A percentile compares a stretch with the other conserved stretches of the same genome.
phyloP scores from a whole-genome alignment of 208 protist genomes.

The Crithidia expoeki region DNA sequence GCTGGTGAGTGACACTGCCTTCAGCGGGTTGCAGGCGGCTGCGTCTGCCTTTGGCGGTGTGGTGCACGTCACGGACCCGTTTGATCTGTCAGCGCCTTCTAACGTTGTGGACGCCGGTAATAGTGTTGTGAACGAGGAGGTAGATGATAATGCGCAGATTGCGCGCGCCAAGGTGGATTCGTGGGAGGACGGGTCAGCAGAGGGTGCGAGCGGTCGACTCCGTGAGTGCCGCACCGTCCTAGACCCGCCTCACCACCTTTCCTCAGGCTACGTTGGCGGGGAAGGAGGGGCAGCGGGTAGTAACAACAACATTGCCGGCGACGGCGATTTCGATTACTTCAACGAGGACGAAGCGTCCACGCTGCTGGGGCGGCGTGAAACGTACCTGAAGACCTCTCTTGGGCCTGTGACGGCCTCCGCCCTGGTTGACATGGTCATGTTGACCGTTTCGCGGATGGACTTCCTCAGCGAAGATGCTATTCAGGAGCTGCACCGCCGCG shows the following conservation, averaged over 20 bases:
- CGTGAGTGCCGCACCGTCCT: slow-evolving; percentile 28
- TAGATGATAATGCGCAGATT: not conserved
- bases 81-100: not conserved
- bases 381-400: slow-evolving; percentile 49
- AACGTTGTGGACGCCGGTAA: not conserved
- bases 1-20: slow-evolving; percentile 19
- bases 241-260: slow-evolving; percentile 21
- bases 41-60: slow-evolving; percentile 43
- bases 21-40: slow-evolving; percentile 38
- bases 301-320: too few relatives aligned
- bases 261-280: not conserved
- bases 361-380: slow-evolving; percentile 32
- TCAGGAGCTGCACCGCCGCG: slow-evolving; percentile 49
- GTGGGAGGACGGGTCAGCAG: not conserved
- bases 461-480: slow-evolving; percentile 51
- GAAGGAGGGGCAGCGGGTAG: not conserved
- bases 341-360: slow-evolving; percentile 36
- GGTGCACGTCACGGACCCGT: slow-evolving; percentile 16
- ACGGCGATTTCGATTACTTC: slow-evolving; percentile 26
- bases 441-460: slow-evolving; percentile 53
- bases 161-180: not conserved
- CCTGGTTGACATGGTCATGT: slow-evolving; percentile 80
- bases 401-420: slow-evolving; percentile 52
- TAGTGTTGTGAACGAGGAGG: not conserved
- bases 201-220: not conserved